Evolutionary conservation across 441 rosid genomes (phyloP), one percentile per base, ranked within the genome.

Genomic region (Gossypium davidsonii): DNA sequence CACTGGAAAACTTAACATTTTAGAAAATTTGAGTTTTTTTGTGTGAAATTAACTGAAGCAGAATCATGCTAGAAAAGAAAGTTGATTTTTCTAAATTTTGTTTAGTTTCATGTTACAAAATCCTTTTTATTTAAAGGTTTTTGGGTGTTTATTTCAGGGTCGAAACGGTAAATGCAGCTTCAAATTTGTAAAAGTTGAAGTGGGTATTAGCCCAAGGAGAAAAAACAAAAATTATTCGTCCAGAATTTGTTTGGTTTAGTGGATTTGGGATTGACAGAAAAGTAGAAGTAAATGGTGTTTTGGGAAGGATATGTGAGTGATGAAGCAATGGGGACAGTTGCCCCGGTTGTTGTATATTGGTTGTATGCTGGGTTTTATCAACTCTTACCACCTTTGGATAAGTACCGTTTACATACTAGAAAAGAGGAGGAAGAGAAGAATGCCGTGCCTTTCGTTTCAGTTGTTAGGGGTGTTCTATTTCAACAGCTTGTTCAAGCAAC

Each of bases 241-340:
- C n/a, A 44, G 61, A 51, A 28, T 6, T 63, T 64, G 12, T 2
- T 39, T 6, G 55, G 2, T 7, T 49, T 73, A 14, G 48, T 25
- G 59, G 39, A 26, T 46, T 52, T 46, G 17, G 55, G 44, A 58
- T 52, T 53, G 10, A 20, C 66, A 51, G 17, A 34, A 70, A 56
- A 66, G 62, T 23, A 25, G 23, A 31, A 14, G 71, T 20, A n/a
- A 23, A 90, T 90, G 94, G 89, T 85, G 76, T 83, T 90, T 67
- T 90, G 90, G 94, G 94, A 90, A 76, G 86, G 84, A 15, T 88
- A 88, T 66, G 79, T 74, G 68, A 90, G 89, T 77, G 95, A 90
- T 64, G 92, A 87, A 79, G 79, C 83, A 74, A 85, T 87, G 90
- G 90, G 91, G 34, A 90, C 88, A 3, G 79, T 88, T 79, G 91